phyloP scores from a whole-genome alignment of 495 filamentous ascomycete species.

The Amorphotheca resinae region DNA sequence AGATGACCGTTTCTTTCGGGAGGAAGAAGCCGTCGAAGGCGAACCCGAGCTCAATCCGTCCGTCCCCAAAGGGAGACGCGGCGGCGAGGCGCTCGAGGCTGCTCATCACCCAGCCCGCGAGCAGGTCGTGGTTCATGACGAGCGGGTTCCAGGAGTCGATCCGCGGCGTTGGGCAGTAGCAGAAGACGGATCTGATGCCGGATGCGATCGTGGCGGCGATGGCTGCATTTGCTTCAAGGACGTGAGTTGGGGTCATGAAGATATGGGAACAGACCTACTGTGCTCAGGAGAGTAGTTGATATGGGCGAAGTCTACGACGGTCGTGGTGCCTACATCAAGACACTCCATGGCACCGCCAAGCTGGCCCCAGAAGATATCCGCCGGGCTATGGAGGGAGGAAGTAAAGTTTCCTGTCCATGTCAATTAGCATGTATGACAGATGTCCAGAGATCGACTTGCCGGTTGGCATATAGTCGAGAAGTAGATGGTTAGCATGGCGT shows the following conservation, averaged over 20 bases:
- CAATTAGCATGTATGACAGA: neutral
- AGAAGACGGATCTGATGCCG: slow-evolving; percentile 36
- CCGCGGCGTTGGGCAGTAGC: slow-evolving; percentile 27
- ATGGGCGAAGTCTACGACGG: slow-evolving; percentile 44
- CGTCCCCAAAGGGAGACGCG: slow-evolving; percentile 26
- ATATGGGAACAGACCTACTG: slow-evolving; percentile 16
- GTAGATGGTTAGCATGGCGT: slow-evolving; percentile 20
- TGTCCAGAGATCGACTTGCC: slow-evolving; percentile 15
- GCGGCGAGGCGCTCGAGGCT: slow-evolving; percentile 25
- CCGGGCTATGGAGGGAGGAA: slow-evolving; percentile 24
- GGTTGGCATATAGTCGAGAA: slow-evolving; percentile 30
- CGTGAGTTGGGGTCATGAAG: neutral
- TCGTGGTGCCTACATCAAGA: slow-evolving; percentile 44
- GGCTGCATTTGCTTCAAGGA: slow-evolving; percentile 22
- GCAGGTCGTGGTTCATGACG: slow-evolving; percentile 20
- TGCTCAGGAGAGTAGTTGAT: slow-evolving; percentile 31
- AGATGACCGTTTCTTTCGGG: slow-evolving; percentile 24
- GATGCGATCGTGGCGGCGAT: slow-evolving; percentile 31
- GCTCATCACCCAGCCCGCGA: slow-evolving; percentile 30
- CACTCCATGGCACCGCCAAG: slow-evolving; percentile 39
- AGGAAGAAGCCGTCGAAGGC: slow-evolving; percentile 30
- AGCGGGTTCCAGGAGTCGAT: slow-evolving; percentile 28
- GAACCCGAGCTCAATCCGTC: slow-evolving; percentile 29
- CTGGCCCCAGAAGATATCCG: slow-evolving; percentile 41
- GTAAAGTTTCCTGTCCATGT: slow-evolving; percentile 19